phyloP scores from a whole-genome alignment of 768 basidiomycete species.

The Pisolithus sp. region DNA sequence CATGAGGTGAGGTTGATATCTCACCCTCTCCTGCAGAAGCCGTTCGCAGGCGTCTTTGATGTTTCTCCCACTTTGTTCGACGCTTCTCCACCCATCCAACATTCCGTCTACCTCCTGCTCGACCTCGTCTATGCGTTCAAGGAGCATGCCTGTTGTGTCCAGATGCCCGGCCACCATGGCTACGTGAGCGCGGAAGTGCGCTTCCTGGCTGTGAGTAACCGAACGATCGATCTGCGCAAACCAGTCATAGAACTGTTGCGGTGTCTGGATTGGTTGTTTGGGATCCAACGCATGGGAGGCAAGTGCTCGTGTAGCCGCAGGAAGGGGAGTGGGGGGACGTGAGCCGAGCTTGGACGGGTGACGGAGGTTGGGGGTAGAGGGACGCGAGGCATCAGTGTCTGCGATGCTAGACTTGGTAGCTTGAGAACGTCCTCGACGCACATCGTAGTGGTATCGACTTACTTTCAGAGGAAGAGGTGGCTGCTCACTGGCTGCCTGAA shows the following conservation, averaged over 20 bases:
- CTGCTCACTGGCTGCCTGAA: constrained; percentile 58
- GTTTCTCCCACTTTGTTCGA: constrained; percentile 89
- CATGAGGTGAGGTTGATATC: constrained; percentile 20
- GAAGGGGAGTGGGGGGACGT: constrained; percentile 40
- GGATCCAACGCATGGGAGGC: constrained; percentile 60
- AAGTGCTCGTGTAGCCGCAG: constrained; percentile 13
- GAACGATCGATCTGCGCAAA: constrained; percentile 84
- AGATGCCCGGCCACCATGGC: constrained; percentile 71
- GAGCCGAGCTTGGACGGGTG: constrained; percentile 34
- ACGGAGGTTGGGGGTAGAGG: constrained; percentile 32
- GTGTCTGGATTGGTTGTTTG: constrained; percentile 73
- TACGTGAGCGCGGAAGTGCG: constrained; percentile 84
- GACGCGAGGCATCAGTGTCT: constrained; percentile 27
- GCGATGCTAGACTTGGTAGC: constrained; percentile 37
- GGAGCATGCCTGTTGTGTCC: constrained; percentile 66
- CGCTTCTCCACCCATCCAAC: constrained; percentile 77
- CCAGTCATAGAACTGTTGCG: constrained; percentile 98
- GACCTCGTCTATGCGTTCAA: constrained; percentile 67
- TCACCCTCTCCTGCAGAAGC: constrained; percentile 81
- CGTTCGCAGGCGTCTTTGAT: constrained; percentile 89
- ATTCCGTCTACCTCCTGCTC: constrained; percentile 73
- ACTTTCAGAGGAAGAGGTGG: constrained; percentile 75
- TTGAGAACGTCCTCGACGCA: constrained; percentile 23
- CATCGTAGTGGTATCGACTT: constrained; percentile 9
- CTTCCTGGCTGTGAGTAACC: constrained; percentile 90